Conservation (phyloP, 2,329 filamentous ascomycete species). For the Alternaria sp. region DNA sequence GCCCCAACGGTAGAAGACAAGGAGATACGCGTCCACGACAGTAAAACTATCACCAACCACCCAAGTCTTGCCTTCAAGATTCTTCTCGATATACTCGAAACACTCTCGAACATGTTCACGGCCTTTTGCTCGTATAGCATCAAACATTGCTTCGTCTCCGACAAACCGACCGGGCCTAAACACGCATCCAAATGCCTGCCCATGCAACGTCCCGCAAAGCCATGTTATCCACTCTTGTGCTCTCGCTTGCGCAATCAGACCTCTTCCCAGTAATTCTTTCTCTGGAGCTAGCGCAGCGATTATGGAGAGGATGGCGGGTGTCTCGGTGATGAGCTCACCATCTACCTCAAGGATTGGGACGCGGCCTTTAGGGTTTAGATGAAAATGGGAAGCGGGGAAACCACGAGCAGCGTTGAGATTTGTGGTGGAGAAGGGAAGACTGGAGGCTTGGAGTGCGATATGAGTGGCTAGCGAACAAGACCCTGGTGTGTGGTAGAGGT, state of each 20-base stretch:
- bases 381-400: slow-evolving; percentile 19
- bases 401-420: slow-evolving; percentile 13
- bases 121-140: slow-evolving; percentile 13
- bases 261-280: slow-evolving; percentile 26
- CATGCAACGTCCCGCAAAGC: slow-evolving; percentile 30
- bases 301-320: not conserved
- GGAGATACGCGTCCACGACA: slow-evolving; percentile 22
- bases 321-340: slow-evolving; percentile 30
- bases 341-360: slow-evolving; percentile 31
- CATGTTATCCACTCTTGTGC: slow-evolving; percentile 33
- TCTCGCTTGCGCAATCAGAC: slow-evolving; percentile 21
- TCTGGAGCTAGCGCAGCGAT: slow-evolving; percentile 11
- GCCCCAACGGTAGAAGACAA: slow-evolving; percentile 35
- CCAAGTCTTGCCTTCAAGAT: not conserved
- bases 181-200: slow-evolving; percentile 23
- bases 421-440: slow-evolving; percentile 18
- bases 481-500: slow-evolving; percentile 26
- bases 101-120: not conserved
- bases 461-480: slow-evolving; percentile 28
- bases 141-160: slow-evolving; percentile 15
- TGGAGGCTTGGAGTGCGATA: slow-evolving; percentile 29
- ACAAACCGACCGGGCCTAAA: slow-evolving; percentile 26
- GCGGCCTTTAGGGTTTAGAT: slow-evolving; percentile 33
- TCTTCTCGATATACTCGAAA: not conserved
- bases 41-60: not conserved